These are phyloP conservation scores for Phlebopus sp. DNA, from an alignment of 1,284 basidiomycete genomes.

Conservation along the genomic window DNA sequence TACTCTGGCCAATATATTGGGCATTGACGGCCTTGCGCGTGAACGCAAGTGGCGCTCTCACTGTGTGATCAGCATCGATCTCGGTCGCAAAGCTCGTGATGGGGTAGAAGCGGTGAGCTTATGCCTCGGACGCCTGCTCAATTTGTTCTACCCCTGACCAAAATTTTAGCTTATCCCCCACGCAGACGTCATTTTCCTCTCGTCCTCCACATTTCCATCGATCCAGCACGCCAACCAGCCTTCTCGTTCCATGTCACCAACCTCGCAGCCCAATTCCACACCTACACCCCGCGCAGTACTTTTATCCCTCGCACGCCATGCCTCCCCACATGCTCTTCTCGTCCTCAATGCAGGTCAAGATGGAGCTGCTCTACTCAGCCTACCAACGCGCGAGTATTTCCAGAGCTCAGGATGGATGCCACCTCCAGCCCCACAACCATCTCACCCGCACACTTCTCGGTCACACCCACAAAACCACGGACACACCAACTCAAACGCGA, in stretches of 20 bases:
- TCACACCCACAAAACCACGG: constrained; percentile 7
- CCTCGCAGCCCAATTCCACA: constrained; percentile 45
- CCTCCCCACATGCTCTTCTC: constrained; percentile 70
- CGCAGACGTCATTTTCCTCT: constrained; percentile 69
- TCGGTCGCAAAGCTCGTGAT: constrained; percentile 66
- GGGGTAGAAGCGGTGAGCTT: constrained; percentile 70
- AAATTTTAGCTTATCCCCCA: constrained; percentile 64
- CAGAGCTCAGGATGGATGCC: constrained; percentile 74
- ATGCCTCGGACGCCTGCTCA: constrained; percentile 19
- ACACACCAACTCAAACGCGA: constrained; percentile 17
- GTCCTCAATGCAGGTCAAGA: constrained; percentile 74
- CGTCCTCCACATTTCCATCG: constrained; percentile 24
- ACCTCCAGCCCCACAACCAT: constrained; percentile 12
- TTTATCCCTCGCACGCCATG: constrained; percentile 63
- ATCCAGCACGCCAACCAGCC: background rate
- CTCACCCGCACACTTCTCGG: background rate
- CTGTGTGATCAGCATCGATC: constrained; percentile 75
- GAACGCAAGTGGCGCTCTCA: constrained; percentile 78
- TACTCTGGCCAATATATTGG: constrained; percentile 70
- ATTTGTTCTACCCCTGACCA: constrained; percentile 18
- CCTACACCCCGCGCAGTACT: constrained; percentile 69
- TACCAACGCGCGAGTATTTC: constrained; percentile 80
- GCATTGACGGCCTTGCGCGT: constrained; percentile 71
- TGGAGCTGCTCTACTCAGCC: constrained; percentile 73
- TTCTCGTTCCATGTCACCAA: constrained; percentile 42